Evolutionary conservation across 176 grass and related monocot species (phyloP), one percentile per base, ranked within the genome.

Genomic region (Rhynchospora pubera): DNA sequence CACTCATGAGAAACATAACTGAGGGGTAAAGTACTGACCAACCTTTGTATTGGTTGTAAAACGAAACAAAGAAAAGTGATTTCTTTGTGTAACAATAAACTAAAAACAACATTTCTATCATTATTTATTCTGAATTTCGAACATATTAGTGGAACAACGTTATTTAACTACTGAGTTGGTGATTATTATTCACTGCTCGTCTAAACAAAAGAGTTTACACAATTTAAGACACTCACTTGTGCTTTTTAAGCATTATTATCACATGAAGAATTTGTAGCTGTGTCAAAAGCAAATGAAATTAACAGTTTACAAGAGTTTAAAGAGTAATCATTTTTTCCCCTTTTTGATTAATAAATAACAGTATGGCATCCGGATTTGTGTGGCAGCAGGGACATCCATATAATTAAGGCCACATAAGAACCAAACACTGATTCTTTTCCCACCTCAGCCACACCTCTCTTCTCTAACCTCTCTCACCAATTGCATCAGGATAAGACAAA

Each of bases 401-500:
- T 75, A 65, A 81, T 18, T 30, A 65, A 65, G 18, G 79, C 43
- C 79, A 65, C 19, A 81, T 63, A 19, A 51, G 79, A 81, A 15
- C 79, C 79, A 65, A 65, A 80, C 11, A 65, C 39, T 80, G 30
- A 80, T 57, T 80, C 18, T 43, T 62, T 80, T 60, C 77, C 77
- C 50, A 80, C 53, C 50, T 80, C 53, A 42, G 28, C 67, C 67
- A 71, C 52, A 57, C 32, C 56, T 60, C 32, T 21, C 55, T 80
- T 45, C 44, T 57, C 42, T 30, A 57, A 32, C 74, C 22, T 57
- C 39, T 75, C 57, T 62, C 22, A 80, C 30, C 18, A 62, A 62
- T 80, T 80, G 77, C 57, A 80, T 62, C 9, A 65, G 79, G 79
- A 81, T 81, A 81, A 81, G 39, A 65, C 58, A 81, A 81, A 81